These are phyloP conservation scores for Plasmodium gonderi DNA, from an alignment of 169 alveolate genomes.

Conservation along the genomic window DNA sequence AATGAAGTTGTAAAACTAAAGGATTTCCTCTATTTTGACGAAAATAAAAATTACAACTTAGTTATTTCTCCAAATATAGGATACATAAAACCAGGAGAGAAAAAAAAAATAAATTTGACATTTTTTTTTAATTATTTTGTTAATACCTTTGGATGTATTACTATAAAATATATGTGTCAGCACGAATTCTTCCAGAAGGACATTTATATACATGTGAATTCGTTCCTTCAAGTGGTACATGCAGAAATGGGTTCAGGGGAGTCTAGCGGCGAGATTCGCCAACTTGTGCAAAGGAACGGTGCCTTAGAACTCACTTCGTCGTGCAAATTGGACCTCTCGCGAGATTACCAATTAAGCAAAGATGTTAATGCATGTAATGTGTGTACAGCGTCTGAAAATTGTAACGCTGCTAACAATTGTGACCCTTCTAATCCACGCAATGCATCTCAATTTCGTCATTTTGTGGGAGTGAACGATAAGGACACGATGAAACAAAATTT, in stretches of 20 bases:
- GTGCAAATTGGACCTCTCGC: too few species aligned
- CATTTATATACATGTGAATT: conserved; percentile 5
- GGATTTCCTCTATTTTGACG: conserved; percentile 36
- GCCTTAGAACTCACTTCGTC: too few species aligned
- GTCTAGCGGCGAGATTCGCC: too few species aligned
- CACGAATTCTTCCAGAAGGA: background rate
- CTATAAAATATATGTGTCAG: conserved; percentile 14
- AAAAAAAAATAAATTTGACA: background rate
- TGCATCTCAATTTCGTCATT: too few species aligned
- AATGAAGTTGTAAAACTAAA: conserved; percentile 15
- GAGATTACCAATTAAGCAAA: too few species aligned
- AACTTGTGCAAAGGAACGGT: background rate
- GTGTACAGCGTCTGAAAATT: too few species aligned
- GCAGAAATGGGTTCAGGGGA: background rate
- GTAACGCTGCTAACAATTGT: background rate
- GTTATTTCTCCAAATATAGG: conserved; percentile 41
- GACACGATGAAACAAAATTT: too few species aligned
- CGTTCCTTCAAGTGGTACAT: background rate
- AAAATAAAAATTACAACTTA: conserved; percentile 8
- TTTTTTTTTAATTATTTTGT: conserved; percentile 27
- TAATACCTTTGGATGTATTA: conserved; percentile 34
- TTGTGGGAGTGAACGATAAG: too few species aligned
- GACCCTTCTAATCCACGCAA: too few species aligned
- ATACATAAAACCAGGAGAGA: conserved; percentile 38
- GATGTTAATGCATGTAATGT: too few species aligned